Percentiles rank a stretch among this genome's conserved stretches.
Evolutionary conservation across 768 basidiomycete genomes (phyloP).

Genomic region (Chalciporus piperatus): DNA sequence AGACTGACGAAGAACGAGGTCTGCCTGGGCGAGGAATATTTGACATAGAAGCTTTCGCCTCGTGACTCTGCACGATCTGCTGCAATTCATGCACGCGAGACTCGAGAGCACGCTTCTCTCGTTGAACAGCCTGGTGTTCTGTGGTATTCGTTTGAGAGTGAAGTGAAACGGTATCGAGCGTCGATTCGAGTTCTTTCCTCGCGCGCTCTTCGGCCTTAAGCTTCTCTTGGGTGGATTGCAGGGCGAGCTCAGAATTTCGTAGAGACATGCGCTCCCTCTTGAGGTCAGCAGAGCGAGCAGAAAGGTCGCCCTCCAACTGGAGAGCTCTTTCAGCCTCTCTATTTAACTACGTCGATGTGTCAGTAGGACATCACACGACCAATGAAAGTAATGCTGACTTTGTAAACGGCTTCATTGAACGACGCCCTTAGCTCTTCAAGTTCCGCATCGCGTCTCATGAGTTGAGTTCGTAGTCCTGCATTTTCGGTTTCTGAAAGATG

Average conservation of each 20-base stretch:
- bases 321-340: conserved; percentile 55
- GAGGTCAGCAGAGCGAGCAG: conserved; percentile 51
- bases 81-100: conserved; percentile 59
- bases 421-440: conserved; percentile 32
- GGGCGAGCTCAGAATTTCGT: conserved; percentile 50
- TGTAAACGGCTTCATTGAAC: conserved; percentile 35
- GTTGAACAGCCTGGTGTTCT: conserved; percentile 46
- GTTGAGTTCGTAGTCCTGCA: conserved; percentile 32
- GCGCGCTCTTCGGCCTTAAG: conserved; percentile 50
- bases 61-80: conserved; percentile 35
- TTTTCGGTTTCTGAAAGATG: conserved; percentile 33
- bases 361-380: conserved; percentile 1
- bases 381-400: conserved; percentile 25
- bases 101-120: conserved; percentile 57
- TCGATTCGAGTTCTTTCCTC: conserved; percentile 52
- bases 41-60: conserved; percentile 30
- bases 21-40: conserved; percentile 38
- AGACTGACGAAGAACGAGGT: conserved; percentile 58
- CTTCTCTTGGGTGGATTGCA: conserved; percentile 47
- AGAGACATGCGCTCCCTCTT: conserved; percentile 50
- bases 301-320: conserved; percentile 50
- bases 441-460: conserved; percentile 38
- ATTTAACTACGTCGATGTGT: conserved; percentile 42
- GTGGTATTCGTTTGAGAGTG: conserved; percentile 46
- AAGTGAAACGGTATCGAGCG: conserved; percentile 52